phyloP scores from a whole-genome alignment of 1,139 yeast genomes.

The Geotrichum cucujoidarum region DNA sequence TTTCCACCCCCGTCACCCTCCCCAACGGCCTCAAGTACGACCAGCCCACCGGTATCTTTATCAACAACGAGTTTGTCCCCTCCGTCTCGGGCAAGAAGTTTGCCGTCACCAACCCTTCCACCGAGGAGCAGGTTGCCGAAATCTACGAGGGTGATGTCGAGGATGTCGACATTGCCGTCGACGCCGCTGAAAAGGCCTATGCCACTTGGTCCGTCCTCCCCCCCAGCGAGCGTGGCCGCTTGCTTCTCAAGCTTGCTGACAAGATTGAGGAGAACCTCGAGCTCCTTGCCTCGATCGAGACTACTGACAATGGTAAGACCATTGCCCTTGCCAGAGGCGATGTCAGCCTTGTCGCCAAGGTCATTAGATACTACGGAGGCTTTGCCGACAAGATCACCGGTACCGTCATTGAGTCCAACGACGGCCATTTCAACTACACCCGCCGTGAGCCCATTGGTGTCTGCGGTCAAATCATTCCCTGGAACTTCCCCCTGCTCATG shows the following conservation, averaged over 20 bases:
- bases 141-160: constrained; percentile 52
- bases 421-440: constrained; percentile 54
- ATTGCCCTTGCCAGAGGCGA: constrained; percentile 53
- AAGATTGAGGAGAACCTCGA: constrained; percentile 57
- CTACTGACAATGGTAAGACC: constrained; percentile 79
- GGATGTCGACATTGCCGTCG: constrained; percentile 57
- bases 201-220: constrained; percentile 45
- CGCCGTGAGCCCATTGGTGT: constrained; percentile 70
- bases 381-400: constrained; percentile 77
- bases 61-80: constrained; percentile 54
- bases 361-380: constrained; percentile 70
- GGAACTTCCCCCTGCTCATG: constrained; percentile 86
- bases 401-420: constrained; percentile 59
- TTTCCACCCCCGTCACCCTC: constrained; percentile 44
- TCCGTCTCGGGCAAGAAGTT: constrained; percentile 49
- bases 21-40: constrained; percentile 58
- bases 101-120: constrained; percentile 51
- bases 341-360: constrained; percentile 51
- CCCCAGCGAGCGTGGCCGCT: constrained; percentile 52
- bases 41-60: constrained; percentile 66
- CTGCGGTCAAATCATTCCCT: constrained; percentile 78
- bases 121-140: constrained; percentile 51
- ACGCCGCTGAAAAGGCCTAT: constrained; percentile 53
- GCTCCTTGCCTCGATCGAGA: constrained; percentile 62
- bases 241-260: constrained; percentile 61